Base-by-base conservation (phyloP, 345 rosid species). In the Toxicodendron radicans region DNA sequence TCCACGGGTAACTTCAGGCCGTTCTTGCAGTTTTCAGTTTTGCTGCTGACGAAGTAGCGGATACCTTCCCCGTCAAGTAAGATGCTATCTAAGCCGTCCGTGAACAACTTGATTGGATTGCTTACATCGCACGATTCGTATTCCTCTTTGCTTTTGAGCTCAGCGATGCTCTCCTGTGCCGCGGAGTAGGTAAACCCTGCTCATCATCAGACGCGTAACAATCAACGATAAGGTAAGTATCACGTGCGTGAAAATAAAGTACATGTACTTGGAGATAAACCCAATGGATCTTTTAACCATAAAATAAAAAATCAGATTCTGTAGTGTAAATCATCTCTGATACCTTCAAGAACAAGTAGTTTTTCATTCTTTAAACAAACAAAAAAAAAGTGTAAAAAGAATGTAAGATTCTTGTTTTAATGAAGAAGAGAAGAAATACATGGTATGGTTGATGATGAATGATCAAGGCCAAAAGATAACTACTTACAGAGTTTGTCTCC, bases 401-500 rank as follows among this genome's bases (percentile, higher is more conserved):
- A n/a, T n/a, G n/a, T n/a, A n/a, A n/a, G n/a, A n/a, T n/a, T n/a
- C n/a, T n/a, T n/a, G n/a, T n/a, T 7, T 16, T 60, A 18, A 58
- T 58, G 32, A 7, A 27, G 24, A 10, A 71, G n/a, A 38, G 20
- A 13, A 58, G 11, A 12, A 27, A 45, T 20, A 65, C 56, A 63
- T 32, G 63, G 3, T 32, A 63, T 41, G 63, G 3, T 32, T 33
- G 12, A 61, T 5, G 0, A 14, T 16, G 21, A 14, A 45, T 4
- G 21, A n/a, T 20, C 0, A 16, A 49, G 48, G 51, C 9, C 1
- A 11, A 73, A 38, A 18, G 4, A 5, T 10, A 51, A 13, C 33
- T n/a, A 59, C 95, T 76, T 54, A 90, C 95, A 90, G 75, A 90
- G 80, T 68, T 74, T 83, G 72, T 90, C 92, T 59, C 95, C 95